Base-by-base conservation (phyloP, 208 protist species). In the Crithidia fasciculata region DNA sequence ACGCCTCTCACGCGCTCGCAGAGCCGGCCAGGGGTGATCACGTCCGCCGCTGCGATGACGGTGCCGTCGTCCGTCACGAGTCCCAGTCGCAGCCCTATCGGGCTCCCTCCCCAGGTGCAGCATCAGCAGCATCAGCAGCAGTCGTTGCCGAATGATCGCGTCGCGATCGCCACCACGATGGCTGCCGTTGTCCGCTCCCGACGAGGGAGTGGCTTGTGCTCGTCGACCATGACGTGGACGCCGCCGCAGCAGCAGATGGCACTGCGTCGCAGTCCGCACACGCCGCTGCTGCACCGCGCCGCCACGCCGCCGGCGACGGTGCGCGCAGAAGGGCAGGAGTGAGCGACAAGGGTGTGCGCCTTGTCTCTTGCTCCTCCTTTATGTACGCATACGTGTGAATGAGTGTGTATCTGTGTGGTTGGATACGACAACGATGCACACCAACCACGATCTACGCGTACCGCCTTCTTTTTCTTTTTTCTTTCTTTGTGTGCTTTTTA, bases 1-100 rank as follows among this genome's bases (percentile, higher is more conserved):
- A 72, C 67, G 9, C 74, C 74, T 2, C 65, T 78, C 74, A 73
- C 66, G 5, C 67, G 66, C 47, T 59, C 60, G 18, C 72, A 77
- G 53, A 77, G 72, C 40, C 63, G 72, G 10, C 72, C 56, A 6
- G 60, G 64, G n/a, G 9, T 65, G 49, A 64, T 39, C 36, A 47
- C 53, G 28, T 28, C 28, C 28, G 28, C 28, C 28, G 28, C 28
- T 28, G 28, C 28, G 28, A 28, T 28, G 28, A 28, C 28, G 28
- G 28, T 28, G 28, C 28, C 28, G 28, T 28, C 28, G 28, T 28
- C 36, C 10, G 12, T 52, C 13, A 69, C 8, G 36, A 76, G 62
- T 18, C 62, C 72, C 16, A 76, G 63, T 49, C 53, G 72, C 37
- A 64, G 52, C 37, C 72, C 55, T 8, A 59, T 76, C 18, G 50